Conservation (phyloP, 495 filamentous ascomycete genomes). For the Acidomyces sp. region DNA sequence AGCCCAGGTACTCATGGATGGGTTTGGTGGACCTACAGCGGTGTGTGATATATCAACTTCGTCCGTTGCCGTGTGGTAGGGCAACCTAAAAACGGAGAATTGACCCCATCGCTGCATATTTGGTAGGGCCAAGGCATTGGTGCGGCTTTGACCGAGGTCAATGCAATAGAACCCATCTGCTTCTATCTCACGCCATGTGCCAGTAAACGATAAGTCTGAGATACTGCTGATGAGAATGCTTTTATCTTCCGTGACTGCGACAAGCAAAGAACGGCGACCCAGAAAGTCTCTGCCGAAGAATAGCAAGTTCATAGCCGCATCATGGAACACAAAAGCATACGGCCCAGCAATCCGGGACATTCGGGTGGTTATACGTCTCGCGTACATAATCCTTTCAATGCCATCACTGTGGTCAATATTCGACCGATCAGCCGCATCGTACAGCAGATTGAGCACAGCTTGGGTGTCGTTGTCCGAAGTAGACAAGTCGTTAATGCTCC, state of each 20-base stretch:
- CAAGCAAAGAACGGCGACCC: slow-evolving; percentile 70
- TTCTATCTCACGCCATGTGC: slow-evolving; percentile 64
- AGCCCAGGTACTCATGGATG: slow-evolving; percentile 6
- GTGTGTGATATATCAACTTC: neutral
- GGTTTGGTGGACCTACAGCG: neutral
- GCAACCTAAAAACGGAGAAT: neutral
- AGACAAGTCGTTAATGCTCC: slow-evolving; percentile 48
- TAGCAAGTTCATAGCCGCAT: slow-evolving; percentile 43
- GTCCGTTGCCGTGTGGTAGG: slow-evolving; percentile 1
- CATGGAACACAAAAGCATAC: slow-evolving; percentile 83
- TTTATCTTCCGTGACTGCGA: slow-evolving; percentile 32
- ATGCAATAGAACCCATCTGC: slow-evolving; percentile 62
- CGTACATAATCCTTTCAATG: no score
- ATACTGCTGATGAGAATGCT: slow-evolving; percentile 63
- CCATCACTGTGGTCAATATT: no score
- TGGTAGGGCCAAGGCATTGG: neutral
- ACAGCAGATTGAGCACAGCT: slow-evolving; percentile 50
- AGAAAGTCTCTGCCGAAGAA: slow-evolving; percentile 79
- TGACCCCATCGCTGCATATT: neutral
- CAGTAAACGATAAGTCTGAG: slow-evolving; percentile 38
- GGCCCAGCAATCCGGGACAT: slow-evolving; percentile 55
- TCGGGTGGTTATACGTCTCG: neutral
- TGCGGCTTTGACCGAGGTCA: slow-evolving; percentile 33
- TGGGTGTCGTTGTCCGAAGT: slow-evolving; percentile 66
- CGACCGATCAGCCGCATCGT: slow-evolving; percentile 29